phyloP scores from a whole-genome alignment of 2,329 filamentous ascomycete species.

The Byssoonygena ceratinophila region DNA sequence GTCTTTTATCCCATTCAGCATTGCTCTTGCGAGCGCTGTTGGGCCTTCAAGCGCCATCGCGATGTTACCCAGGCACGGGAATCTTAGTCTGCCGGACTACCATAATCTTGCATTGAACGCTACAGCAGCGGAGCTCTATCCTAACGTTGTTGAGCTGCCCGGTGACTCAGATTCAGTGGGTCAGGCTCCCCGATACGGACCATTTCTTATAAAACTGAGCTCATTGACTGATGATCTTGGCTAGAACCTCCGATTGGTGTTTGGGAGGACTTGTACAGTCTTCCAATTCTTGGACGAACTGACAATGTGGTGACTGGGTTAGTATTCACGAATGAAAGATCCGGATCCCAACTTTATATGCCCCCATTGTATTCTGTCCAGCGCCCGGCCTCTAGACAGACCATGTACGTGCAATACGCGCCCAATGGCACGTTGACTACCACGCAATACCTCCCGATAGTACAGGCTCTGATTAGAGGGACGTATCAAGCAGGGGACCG shows the following conservation, averaged over 20 bases:
- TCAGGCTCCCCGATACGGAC: neutral
- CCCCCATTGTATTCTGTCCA: neutral
- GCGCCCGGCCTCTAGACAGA: neutral
- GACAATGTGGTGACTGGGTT: neutral
- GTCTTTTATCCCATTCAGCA: constrained; percentile 11
- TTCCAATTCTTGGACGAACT: neutral
- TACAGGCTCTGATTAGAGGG: neutral
- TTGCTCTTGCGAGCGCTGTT: constrained; percentile 10
- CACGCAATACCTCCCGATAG: neutral
- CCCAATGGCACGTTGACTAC: constrained; percentile 3
- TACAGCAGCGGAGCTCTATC: neutral
- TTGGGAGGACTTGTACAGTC: neutral
- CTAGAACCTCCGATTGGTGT: neutral
- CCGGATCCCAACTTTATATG: neutral
- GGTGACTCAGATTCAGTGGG: neutral
- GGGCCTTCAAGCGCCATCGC: constrained; percentile 14
- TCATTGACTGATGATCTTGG: neutral
- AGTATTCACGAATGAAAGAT: neutral
- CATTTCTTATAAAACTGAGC: neutral
- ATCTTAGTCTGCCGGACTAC: neutral
- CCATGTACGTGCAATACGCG: constrained; percentile 4
- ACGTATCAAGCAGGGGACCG: neutral
- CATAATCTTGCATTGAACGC: constrained; percentile 1
- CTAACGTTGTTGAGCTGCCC: neutral
- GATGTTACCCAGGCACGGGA: constrained; percentile 11